Base-by-base conservation (phyloP, 768 basidiomycete species). In the Dioszegia hungarica region DNA sequence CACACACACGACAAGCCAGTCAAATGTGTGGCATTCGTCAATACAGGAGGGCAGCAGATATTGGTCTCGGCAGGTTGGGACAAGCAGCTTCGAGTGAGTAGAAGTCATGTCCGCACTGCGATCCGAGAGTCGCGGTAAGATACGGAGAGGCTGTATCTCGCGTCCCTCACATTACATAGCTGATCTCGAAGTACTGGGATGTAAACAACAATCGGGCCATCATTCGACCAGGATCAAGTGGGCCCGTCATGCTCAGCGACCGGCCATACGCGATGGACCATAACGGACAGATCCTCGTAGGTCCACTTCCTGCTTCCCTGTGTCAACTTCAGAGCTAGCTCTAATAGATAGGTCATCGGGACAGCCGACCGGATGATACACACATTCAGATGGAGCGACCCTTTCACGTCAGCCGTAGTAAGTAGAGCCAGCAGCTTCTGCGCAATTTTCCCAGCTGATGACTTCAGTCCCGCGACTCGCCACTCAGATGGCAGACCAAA, bases 1-100 rank as follows among this genome's bases (percentile, higher is more conserved):
- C 91, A 89, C 19, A 87, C 87, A 59, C 92, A 97, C 61, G 91
- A 95, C 73, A 89, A 86, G 43, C 89, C 89, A 11, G 84, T 94
- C 67, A 89, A 86, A 75, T 85, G 83, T 56, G 85, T 90, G 36
- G 82, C 84, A 52, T 92, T 87, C 84, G 80, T 90, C 50, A 87
- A 92, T 60, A 82, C 86, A 29, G 82, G 82, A 25, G 61, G 60
- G 17, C 59, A 61, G 22, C 60, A 57, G 33, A 84, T 93, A 60
- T 79, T 93, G 19, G 89, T 86, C 12, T 97, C 94, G 0, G 95
- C 92, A 10, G 91, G 90, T 51, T 99, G 95, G 95, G 94, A 99
- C 76, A 94, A 94, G 78, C 94, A 90, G 1, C 77, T 98, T 72
- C 94, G 92, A 81, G 93, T 92, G 63, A 54, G 78, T 69, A n/a